Percentiles rank a stretch among this genome's conserved stretches.
These are phyloP conservation scores for Cyberlindnera japonica DNA, from an alignment of 805 yeast species.

Conservation along the genomic window DNA sequence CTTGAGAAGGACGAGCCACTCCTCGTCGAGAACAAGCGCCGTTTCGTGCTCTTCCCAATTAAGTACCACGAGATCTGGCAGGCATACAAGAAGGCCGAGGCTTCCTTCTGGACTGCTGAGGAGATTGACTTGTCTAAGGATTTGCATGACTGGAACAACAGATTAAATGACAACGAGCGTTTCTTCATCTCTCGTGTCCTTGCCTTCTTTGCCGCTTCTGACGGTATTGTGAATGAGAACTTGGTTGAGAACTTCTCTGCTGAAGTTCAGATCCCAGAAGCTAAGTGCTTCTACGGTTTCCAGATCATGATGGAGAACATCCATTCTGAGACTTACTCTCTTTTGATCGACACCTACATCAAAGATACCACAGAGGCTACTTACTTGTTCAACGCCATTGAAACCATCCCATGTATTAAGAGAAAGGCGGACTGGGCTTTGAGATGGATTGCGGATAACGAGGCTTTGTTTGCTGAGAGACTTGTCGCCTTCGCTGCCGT, in stretches of 20 bases:
- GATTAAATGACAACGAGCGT: slow-evolving; percentile 86
- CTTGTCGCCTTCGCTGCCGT: slow-evolving; percentile 98
- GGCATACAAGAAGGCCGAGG: slow-evolving; percentile 98
- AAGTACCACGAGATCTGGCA: slow-evolving; percentile 98
- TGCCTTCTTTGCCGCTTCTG: slow-evolving; percentile 98
- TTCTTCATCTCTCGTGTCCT: slow-evolving; percentile 88
- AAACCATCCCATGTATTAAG: slow-evolving; percentile 91
- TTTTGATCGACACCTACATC: slow-evolving; percentile 90
- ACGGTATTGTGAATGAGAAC: slow-evolving; percentile 97
- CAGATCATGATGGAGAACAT: slow-evolving; percentile 99
- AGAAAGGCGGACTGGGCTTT: slow-evolving; percentile 99
- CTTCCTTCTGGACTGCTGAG: slow-evolving; percentile 99
- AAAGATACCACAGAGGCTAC: slow-evolving; percentile 94
- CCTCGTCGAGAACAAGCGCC: slow-evolving; percentile 74
- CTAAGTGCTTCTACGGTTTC: slow-evolving; percentile 98
- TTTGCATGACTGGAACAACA: slow-evolving; percentile 85
- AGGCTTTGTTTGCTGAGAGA: slow-evolving; percentile 91
- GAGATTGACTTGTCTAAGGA: slow-evolving; percentile 96
- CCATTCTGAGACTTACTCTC: slow-evolving; percentile 95
- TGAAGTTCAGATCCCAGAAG: slow-evolving; percentile 96
- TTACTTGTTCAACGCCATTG: slow-evolving; percentile 90
- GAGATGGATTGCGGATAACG: slow-evolving; percentile 89
- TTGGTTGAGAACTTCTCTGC: slow-evolving; percentile 96
- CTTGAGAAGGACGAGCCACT: slow-evolving; percentile 87
- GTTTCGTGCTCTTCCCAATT: slow-evolving; percentile 94